Evolutionary conservation across 1,284 basidiomycete species (phyloP).

Genomic region (Fomitopsis betulina): DNA sequence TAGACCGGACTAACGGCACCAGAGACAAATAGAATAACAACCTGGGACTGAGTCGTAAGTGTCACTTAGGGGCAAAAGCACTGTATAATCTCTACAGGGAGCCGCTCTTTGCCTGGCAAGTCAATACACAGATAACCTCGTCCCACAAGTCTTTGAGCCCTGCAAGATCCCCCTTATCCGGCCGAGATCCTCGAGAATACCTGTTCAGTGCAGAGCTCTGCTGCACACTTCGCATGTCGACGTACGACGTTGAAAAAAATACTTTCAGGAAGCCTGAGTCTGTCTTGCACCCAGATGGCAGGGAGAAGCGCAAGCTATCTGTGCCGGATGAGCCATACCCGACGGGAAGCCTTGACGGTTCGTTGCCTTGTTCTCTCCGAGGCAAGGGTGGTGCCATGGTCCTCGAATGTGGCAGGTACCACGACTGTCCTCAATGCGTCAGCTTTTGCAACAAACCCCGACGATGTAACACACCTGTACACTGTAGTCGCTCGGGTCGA

Average conservation of each 20-base stretch:
- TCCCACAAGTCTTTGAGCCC: not conserved
- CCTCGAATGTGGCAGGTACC: conserved; percentile 7
- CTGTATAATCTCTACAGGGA: too few relatives aligned
- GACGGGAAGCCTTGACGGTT: conserved; percentile 1
- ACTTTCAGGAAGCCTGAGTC: conserved; percentile 12
- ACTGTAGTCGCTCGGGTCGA: conserved; percentile 10
- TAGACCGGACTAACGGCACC: too few relatives aligned
- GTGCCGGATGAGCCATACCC: conserved; percentile 2
- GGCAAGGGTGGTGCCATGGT: conserved; percentile 3
- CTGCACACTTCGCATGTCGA: not conserved
- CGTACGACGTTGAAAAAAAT: conserved; percentile 5
- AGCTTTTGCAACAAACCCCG: not conserved
- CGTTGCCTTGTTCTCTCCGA: not conserved
- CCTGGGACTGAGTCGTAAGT: too few relatives aligned
- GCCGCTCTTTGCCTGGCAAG: not conserved
- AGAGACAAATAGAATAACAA: too few relatives aligned
- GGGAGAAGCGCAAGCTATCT: conserved; percentile 5
- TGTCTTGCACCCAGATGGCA: not conserved
- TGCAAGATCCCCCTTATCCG: not conserved
- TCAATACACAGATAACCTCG: not conserved
- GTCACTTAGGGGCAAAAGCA: too few relatives aligned
- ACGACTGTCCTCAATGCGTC: not conserved
- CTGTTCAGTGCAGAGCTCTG: not conserved
- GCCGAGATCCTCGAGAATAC: not conserved
- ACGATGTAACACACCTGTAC: not conserved